These are phyloP conservation scores for Ascochyta rabiei DNA, from an alignment of 2,329 filamentous ascomycete species.

Conservation along the genomic window DNA sequence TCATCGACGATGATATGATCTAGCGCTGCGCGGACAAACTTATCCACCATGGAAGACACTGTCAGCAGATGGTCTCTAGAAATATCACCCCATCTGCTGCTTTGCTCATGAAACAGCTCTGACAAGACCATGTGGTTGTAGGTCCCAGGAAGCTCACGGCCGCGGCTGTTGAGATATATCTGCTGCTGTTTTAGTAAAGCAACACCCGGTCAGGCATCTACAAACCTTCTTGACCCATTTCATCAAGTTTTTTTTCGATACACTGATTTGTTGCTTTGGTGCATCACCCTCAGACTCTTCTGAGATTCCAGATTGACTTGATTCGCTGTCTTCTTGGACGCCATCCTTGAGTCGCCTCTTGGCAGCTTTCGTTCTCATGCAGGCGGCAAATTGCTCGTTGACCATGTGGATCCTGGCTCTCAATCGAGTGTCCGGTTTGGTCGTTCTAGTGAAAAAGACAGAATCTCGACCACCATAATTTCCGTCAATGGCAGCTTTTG, in stretches of 20 bases:
- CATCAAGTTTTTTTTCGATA: not conserved
- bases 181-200: not conserved
- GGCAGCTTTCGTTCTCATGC: too few species aligned
- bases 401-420: too few species aligned
- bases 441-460: too few species aligned
- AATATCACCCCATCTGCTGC: not conserved
- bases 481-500: too few species aligned
- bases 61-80: not conserved
- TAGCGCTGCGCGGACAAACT: slow-evolving; percentile 1
- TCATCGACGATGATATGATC: slow-evolving; percentile 6
- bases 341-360: too few species aligned
- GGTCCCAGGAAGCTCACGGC: not conserved
- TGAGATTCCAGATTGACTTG: too few species aligned
- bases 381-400: too few species aligned
- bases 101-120: slow-evolving; percentile 1
- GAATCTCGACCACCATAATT: too few species aligned
- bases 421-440: too few species aligned
- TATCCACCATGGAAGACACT: slow-evolving; percentile 4
- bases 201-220: not conserved
- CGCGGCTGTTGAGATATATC: not conserved
- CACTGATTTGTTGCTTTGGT: too few species aligned
- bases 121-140: not conserved
- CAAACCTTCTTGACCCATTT: not conserved
- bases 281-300: not conserved
- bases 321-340: too few species aligned